Base-by-base conservation (phyloP, 208 protist species). In the Leptomonas seymouri region DNA sequence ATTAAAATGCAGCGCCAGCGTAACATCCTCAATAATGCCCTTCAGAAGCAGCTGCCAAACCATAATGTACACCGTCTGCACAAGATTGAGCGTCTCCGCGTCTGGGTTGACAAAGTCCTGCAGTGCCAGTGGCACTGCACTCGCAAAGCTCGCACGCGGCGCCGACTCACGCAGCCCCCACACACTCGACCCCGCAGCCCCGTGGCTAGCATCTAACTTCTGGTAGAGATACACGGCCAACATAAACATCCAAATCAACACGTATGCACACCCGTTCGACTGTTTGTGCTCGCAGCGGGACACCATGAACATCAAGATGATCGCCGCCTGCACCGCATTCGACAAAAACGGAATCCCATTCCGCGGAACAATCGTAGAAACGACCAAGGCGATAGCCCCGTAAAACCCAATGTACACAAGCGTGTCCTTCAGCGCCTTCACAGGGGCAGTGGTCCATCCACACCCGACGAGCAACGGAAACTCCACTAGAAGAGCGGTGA, bases 241-340 rank as follows among this genome's bases (percentile, higher is more conserved):
- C 75, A 85, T 76, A 12, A 42, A 44, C 18, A 85, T 16, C 74
- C 75, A 87, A 2, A 90, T 34, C 20, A 73, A 18, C 46, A 80
- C 50, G 28, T 85, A 75, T 12, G 72, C 72, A 7, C 61, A 56
- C 31, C 70, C 61, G 16, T 76, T 75, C 28, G 65, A 49, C 54
- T 78, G 64, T 61, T 59, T 71, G 56, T 75, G 27, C 45, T 76
- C 74, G 41, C 70, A 86, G 30, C 80, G 78, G 14, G 71, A 60
- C 2, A 76, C 85, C 48, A 85, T 80, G 60, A 82, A 72, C 20
- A 81, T 16, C 21, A 85, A 42, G 30, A 83, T 56, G 41, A 61
- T 54, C 25, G 68, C 68, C 5, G 76, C 76, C 53, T 76, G 61
- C 48, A 85, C 51, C 30, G 66, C 64, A n/a, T 80, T 87, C 3